Evolutionary conservation across 441 rosid species (phyloP), one percentile per base, ranked within the genome.

Genomic region (Bruguiera hainesii): DNA sequence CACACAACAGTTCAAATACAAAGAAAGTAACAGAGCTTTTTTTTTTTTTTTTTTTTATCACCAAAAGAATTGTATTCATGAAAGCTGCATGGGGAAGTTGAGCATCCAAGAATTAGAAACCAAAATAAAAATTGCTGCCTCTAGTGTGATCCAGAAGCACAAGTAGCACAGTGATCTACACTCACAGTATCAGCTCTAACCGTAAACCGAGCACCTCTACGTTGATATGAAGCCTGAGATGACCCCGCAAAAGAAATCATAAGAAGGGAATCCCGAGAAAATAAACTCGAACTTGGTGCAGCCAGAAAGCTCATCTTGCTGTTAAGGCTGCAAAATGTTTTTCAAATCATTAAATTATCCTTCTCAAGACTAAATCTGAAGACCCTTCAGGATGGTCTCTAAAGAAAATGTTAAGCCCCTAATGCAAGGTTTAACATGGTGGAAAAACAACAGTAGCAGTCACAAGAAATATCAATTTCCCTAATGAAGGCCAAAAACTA

Each of bases 151-250:
- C 59, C 26, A 11, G 49, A 48, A 69, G 35, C 58, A 58, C 56
- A 80, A 67, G 39, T 60, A 63, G 69, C 46, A 18, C 50, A n/a
- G 48, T 63, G 23, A 63, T 50, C 63, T 67, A 80, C 19, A 88
- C 98, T 84, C 87, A 95, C 97, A 75, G 75, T 64, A 73, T 91
- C 88, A 4, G 98, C 99, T 84, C 96, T 87, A 73, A 91, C 97
- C 19, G 75, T 83, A 67, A 95, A 86, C 51, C 87, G 84, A 55
- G 84, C 78, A 65, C 88, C 89, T 77, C 88, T 84, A 26, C 76
- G 75, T 60, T 70, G 80, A 70, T 76, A 76, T 33, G 78, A 72
- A 70, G 71, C 76, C 49, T 75, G 83, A 48, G 86, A 83, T 48
- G 79, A 53, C 18, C 85, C 84, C 26, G 52, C 46, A 67, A 65